A percentile compares a stretch with the other conserved stretches of the same genome.
phyloP scores from a whole-genome alignment of 305 asterid species.

The Fraxinus sp. region DNA sequence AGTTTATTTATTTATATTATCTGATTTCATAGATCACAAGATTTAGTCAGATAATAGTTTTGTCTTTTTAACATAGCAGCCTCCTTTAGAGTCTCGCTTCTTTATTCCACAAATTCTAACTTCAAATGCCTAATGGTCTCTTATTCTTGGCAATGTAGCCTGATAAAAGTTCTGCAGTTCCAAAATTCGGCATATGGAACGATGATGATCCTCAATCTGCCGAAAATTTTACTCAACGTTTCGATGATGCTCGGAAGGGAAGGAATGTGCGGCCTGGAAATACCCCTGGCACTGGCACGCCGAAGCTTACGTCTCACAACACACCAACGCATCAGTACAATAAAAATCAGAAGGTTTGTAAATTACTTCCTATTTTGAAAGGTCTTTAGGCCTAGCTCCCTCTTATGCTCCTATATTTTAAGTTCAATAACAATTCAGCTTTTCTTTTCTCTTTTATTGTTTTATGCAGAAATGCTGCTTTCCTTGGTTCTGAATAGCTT shows the following conservation, averaged over 20 bases:
- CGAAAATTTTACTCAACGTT: constrained; percentile 51
- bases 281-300: constrained; percentile 27
- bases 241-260: constrained; percentile 49
- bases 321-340: constrained; percentile 14
- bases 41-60: not conserved
- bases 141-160: constrained; percentile 29
- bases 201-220: constrained; percentile 56
- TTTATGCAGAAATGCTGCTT: constrained; percentile 47
- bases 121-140: not conserved
- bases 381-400: not conserved
- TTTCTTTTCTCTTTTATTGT: not conserved
- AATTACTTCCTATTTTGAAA: not conserved
- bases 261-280: constrained; percentile 35
- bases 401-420: not conserved
- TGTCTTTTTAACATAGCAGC: not conserved
- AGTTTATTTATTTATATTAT: constrained; percentile 10
- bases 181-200: constrained; percentile 64
- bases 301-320: constrained; percentile 26
- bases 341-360: constrained; percentile 38
- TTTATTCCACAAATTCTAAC: not conserved
- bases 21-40: not conserved
- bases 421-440: not conserved
- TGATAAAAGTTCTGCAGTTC: constrained; percentile 52
- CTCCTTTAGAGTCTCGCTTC: not conserved
- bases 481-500: constrained; percentile 35